Percentiles rank a stretch among this genome's conserved stretches.
Evolutionary conservation across 169 alveolate genomes (phyloP).

Genomic region (Theileria parva): DNA sequence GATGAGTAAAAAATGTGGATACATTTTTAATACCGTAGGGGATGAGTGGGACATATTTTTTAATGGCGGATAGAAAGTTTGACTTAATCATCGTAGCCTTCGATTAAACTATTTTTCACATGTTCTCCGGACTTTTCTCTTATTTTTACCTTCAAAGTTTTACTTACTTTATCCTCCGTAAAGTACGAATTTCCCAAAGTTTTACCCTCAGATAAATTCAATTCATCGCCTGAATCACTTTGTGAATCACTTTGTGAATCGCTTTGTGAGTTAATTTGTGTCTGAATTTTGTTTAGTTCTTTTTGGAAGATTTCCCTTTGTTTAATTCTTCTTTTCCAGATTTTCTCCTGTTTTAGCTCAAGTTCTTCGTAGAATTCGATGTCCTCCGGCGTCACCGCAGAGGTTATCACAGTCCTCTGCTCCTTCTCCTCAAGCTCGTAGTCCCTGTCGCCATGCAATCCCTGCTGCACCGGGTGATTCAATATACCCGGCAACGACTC

Average conservation of each 20-base stretch:
- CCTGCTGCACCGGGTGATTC: constrained; percentile 24
- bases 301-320: constrained; percentile 29
- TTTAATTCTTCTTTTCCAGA: constrained; percentile 38
- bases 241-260: background rate
- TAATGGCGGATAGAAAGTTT: constrained; percentile 1
- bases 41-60: constrained; percentile 30
- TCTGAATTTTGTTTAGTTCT: constrained; percentile 12
- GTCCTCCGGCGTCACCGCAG: constrained; percentile 52
- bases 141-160: too few relatives aligned
- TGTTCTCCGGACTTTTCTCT: too few relatives aligned
- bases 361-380: constrained; percentile 40
- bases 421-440: constrained; percentile 6
- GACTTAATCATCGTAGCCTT: constrained; percentile 40
- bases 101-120: constrained; percentile 4
- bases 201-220: background rate
- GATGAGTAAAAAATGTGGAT: background rate
- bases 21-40: constrained; percentile 62
- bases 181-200: background rate
- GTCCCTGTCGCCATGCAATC: constrained; percentile 20
- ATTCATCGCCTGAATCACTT: too few relatives aligned
- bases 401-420: constrained; percentile 35
- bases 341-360: constrained; percentile 23
- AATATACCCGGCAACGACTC: constrained; percentile 3
- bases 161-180: background rate
- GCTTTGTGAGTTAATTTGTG: background rate